Evolutionary conservation across 805 yeast species (phyloP), one percentile per base, ranked within the genome.

Genomic region (Ogataea siamensis): DNA sequence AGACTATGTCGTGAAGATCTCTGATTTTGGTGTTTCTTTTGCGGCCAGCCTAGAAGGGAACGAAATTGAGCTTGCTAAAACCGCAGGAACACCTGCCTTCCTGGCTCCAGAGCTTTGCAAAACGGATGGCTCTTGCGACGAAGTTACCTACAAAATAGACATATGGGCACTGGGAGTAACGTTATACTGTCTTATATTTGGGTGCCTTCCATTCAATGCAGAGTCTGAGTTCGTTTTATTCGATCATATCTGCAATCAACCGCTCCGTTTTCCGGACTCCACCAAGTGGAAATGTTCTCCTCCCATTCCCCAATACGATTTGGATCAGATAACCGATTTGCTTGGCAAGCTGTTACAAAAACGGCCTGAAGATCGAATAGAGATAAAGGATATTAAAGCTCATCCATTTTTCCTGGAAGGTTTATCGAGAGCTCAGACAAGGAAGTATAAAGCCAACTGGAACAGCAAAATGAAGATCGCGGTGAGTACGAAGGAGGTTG

Each of bases 121-220:
- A 37, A 80, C 85, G 1, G 76, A 73, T 39, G 72, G 60, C 35
- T 52, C 54, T 5, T 56, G 51, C 21, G 75, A 80, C 4, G 76
- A 70, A 37, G 83, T 91, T 28, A 82, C 86, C 37, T 71, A 80
- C 56, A 87, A 85, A 60, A 85, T 93, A 39, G 99, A 93, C 63
- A 83, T 91, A n/a, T 93, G 99, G 99, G 95, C 99, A 0, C 62
- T 88, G 14, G 99, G 99, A 8, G 88, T 91, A 5, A 89, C 98
- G 0, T 64, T 93, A 12, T 93, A 80, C 60, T 89, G 97, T 57
- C 64, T 93, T 25, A 57, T 91, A 10, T 91, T 86, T 64, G 99
- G 99, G 8, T 71, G 73, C 46, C 74, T 93, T 29, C 99, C 99
- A 2, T 93, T 91, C 58, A 78, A 81, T 55, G 95, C 89, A 1